Conservation (phyloP, 1,139 yeast genomes). For the Blastobotrys arbuscula region DNA sequence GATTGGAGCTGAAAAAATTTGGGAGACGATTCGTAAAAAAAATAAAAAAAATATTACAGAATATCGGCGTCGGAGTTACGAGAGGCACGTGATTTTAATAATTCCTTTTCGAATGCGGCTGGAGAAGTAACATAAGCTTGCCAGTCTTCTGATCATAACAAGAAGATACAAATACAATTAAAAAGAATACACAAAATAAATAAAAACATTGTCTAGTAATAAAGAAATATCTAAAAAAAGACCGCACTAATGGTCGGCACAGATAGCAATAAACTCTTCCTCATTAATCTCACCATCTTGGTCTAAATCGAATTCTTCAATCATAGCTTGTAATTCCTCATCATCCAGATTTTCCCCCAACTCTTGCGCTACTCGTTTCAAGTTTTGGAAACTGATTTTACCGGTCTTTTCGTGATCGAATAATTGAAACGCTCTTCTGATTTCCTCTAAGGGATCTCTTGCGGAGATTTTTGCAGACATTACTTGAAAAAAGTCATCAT, state of each 20-base stretch:
- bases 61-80: no score
- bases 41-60: no score
- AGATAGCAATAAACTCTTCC: slow-evolving; percentile 87
- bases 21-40: no score
- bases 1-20: neutral
- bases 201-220: no score
- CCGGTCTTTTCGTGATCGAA: slow-evolving; percentile 91
- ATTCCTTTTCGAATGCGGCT: no score
- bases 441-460: slow-evolving; percentile 91
- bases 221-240: no score
- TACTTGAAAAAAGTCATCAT: slow-evolving; percentile 74
- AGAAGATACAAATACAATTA: no score
- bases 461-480: slow-evolving; percentile 73
- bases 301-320: slow-evolving; percentile 94
- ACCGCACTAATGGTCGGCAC: slow-evolving; percentile 61
- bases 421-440: slow-evolving; percentile 79
- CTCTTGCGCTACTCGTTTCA: slow-evolving; percentile 87
- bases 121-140: no score
- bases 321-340: slow-evolving; percentile 93
- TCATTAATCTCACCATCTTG: slow-evolving; percentile 94
- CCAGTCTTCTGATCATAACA: no score
- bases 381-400: slow-evolving; percentile 67
- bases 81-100: no score
- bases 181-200: no score
- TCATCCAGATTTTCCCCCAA: slow-evolving; percentile 89